phyloP scores from a whole-genome alignment of 345 rosid species.

The Cochlearia excelsa region DNA sequence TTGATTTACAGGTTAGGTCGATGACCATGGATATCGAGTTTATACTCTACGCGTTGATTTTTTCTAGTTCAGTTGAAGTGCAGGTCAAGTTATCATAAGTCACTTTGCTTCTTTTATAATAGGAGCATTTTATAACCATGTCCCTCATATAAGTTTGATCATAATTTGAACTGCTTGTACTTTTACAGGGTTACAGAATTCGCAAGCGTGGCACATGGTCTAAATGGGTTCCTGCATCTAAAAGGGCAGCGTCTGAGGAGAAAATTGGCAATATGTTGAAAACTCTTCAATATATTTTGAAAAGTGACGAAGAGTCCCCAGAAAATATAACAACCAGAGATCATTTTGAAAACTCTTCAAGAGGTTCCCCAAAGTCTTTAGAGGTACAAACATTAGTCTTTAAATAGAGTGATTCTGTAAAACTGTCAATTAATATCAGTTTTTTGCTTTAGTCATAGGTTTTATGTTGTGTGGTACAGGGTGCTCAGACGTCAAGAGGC shows the following conservation, averaged over 20 bases:
- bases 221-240: conserved; percentile 59
- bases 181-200: conserved; percentile 65
- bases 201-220: conserved; percentile 74
- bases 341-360: conserved; percentile 23
- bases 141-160: conserved; percentile 3
- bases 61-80: conserved; percentile 67
- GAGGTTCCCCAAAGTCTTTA: conserved; percentile 19
- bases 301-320: conserved; percentile 28
- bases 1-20: conserved; percentile 63
- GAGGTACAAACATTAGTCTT: conserved; percentile 24
- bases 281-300: too few relatives aligned
- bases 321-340: conserved; percentile 29
- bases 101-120: conserved; percentile 17
- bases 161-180: conserved; percentile 25
- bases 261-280: conserved; percentile 30
- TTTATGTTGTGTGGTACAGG: conserved; percentile 30
- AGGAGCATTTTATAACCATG: neutral
- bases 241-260: conserved; percentile 41
- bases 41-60: conserved; percentile 71
- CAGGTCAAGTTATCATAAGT: conserved; percentile 52
- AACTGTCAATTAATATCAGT: conserved; percentile 9
- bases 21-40: conserved; percentile 72
- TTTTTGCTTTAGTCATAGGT: conserved; percentile 17
- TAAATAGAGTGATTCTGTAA: conserved; percentile 33
- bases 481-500: conserved; percentile 39